phyloP scores from a whole-genome alignment of 2,329 filamentous ascomycete genomes.

The Fusarium albosuccineum region DNA sequence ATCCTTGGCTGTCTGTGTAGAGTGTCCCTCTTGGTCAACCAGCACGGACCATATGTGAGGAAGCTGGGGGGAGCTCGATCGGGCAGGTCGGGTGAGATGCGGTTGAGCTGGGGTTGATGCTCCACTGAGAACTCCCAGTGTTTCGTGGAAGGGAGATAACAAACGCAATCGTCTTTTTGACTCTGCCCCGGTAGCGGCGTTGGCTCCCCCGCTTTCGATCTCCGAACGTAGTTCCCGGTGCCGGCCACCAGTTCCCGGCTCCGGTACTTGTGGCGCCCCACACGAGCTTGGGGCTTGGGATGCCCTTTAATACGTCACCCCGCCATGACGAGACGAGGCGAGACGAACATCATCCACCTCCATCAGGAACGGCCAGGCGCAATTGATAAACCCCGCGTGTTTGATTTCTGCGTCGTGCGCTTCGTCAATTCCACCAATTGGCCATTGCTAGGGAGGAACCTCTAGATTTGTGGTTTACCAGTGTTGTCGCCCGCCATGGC shows the following conservation, averaged over 20 bases:
- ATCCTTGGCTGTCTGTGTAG: neutral
- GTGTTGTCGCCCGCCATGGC: conserved; percentile 42
- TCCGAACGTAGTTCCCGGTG: conserved; percentile 9
- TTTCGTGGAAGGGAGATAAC: too few species aligned
- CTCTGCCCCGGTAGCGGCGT: neutral
- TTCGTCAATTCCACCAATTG: neutral
- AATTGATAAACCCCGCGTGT: neutral
- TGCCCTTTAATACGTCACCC: conserved; percentile 43
- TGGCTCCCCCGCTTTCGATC: conserved; percentile 1
- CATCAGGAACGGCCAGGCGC: conserved; percentile 7
- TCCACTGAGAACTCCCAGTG: neutral
- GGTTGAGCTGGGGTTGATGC: neutral
- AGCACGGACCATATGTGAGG: conserved; percentile 6
- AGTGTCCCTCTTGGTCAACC: conserved; percentile 19
- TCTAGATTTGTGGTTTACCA: neutral
- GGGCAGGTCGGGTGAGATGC: conserved; percentile 2
- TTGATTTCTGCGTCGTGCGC: neutral
- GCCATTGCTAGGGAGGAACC: neutral
- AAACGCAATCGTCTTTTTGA: neutral
- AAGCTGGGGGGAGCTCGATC: conserved; percentile 2
- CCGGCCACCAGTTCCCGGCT: conserved; percentile 35
- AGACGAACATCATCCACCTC: conserved; percentile 12
- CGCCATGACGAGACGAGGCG: conserved; percentile 25
- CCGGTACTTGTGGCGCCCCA: conserved; percentile 38
- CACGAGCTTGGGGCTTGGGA: conserved; percentile 33